phyloP scores from a whole-genome alignment of 805 yeast species.

The Myxozyma neglecta region DNA sequence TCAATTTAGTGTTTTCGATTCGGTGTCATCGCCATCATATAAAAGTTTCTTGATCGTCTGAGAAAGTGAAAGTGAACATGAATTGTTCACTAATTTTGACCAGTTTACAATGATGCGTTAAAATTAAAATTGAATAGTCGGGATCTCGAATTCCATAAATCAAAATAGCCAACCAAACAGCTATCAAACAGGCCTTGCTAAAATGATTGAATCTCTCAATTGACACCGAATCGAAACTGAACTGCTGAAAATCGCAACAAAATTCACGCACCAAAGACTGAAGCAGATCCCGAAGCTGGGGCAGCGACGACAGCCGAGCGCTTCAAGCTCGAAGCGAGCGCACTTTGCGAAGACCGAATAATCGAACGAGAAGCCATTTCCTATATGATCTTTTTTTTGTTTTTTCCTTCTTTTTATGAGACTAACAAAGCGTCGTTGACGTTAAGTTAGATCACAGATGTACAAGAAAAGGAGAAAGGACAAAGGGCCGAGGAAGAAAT shows the following conservation, averaged over 20 bases:
- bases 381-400: too few species aligned
- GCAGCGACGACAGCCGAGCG: conserved; percentile 2
- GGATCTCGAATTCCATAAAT: too few species aligned
- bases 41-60: neutral
- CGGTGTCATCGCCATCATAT: neutral
- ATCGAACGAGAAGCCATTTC: conserved; percentile 14
- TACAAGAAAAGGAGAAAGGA: neutral
- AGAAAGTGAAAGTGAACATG: neutral
- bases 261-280: conserved; percentile 15
- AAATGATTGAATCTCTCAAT: neutral
- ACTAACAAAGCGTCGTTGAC: too few species aligned
- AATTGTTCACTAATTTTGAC: too few species aligned
- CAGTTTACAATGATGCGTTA: too few species aligned
- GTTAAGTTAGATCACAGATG: too few species aligned
- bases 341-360: conserved; percentile 4
- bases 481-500: neutral
- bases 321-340: conserved; percentile 3
- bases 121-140: too few species aligned
- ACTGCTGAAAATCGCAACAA: neutral
- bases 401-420: too few species aligned
- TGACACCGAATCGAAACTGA: neutral
- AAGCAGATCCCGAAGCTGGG: conserved; percentile 17
- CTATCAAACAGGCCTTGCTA: neutral
- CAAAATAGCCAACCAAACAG: too few species aligned
- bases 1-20: neutral